phyloP scores from a whole-genome alignment of 2,329 filamentous ascomycete species.

The Phialemonium atrogriseum region DNA sequence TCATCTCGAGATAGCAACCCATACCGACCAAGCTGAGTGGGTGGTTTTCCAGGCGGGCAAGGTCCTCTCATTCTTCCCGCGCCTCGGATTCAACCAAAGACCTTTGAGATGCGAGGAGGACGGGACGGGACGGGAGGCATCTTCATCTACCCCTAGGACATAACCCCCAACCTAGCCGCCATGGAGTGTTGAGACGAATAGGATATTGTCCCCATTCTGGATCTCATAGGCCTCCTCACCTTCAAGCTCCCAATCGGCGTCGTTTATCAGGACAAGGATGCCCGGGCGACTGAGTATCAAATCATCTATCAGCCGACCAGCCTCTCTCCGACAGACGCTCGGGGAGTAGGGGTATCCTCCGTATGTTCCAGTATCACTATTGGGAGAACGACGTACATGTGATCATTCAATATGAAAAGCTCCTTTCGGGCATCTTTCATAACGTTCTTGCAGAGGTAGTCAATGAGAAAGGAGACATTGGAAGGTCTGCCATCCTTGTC shows the following conservation, averaged over 20 bases:
- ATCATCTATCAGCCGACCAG: no score
- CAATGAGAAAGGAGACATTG: constrained; percentile 69
- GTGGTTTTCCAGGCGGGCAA: no score
- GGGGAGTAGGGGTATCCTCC: no score
- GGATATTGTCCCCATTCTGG: constrained; percentile 72
- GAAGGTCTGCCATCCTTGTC: constrained; percentile 51
- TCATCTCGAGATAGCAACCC: no score
- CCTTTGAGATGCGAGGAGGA: no score
- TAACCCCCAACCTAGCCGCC: constrained; percentile 61
- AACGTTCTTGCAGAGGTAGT: constrained; percentile 67
- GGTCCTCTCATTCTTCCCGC: no score
- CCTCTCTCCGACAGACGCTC: no score
- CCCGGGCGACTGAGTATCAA: constrained; percentile 65
- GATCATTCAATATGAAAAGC: constrained; percentile 77
- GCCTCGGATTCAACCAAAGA: no score
- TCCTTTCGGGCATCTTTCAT: constrained; percentile 85
- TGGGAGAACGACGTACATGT: constrained; percentile 64
- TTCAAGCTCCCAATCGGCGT: constrained; percentile 96
- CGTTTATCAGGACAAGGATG: constrained; percentile 93
- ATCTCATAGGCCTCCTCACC: constrained; percentile 87
- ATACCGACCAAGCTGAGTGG: no score
- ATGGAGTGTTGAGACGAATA: constrained; percentile 95
- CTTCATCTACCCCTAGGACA: not conserved
- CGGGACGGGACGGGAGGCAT: not conserved
- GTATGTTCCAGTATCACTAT: no score